Evolutionary conservation across 768 basidiomycete genomes (phyloP), one percentile per base, ranked within the genome.

Genomic region (Auriculariales sp.): DNA sequence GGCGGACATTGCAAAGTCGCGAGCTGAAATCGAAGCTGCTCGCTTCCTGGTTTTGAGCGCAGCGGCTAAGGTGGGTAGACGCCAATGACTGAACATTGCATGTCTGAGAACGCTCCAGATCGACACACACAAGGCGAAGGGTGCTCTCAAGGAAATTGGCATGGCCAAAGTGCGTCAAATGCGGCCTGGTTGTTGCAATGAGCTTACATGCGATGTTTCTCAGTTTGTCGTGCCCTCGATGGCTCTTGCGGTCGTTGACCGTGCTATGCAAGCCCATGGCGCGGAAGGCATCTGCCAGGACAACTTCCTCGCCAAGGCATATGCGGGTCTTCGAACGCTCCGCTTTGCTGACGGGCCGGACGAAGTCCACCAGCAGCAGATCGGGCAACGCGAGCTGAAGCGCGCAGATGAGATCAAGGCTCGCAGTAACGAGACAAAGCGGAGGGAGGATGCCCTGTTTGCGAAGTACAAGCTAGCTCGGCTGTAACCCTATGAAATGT

Each of bases 251-350:
- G 84, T 99, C 42, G 73, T 98, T 32, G 95, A 99, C 66, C 82
- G 91, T n/a, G 84, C 91, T 2, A 97, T 98, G 47, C 95, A 99
- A 69, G 71, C 86, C 0, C 91, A 84, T 58, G 95, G 95, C 48
- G 95, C 92, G n/a, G 94, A 97, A 65, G 95, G 95, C 29, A 68
- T 99, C 39, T 86, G 77, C 22, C 90, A 95, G 66, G 94, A 98
- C 58, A 81, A 82, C 30, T 77, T 78, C 19, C 75, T 99, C 29
- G 91, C 94, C 0, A 59, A 64, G 46, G 72, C 74, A 52, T 97
- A 79, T 72, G 85, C 89, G 25, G 74, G 75, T 7, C 62, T 97
- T 55, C 75, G 95, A 49, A 95, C 93, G 0, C 73, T 99, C 22
- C 79, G 94, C 28, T 73, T 89, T 57, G 88, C 88, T 50, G 88